Evolutionary conservation across 306 rosid species (phyloP), one percentile per base, ranked within the genome.

Genomic region (Cucumis hystrix): DNA sequence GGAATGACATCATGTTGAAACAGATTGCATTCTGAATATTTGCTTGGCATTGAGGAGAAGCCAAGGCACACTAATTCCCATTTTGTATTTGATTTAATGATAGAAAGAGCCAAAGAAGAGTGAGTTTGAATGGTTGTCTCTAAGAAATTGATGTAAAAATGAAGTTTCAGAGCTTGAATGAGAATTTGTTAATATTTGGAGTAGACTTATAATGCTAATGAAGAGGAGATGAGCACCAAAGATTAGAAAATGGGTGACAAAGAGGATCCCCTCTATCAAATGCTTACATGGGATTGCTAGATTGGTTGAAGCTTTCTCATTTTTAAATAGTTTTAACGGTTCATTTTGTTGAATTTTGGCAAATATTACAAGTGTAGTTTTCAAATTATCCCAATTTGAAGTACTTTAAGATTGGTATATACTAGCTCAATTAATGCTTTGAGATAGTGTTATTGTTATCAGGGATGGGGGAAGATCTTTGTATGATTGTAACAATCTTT

Each of bases 61-160:
- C 28, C 20, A 17, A 56, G 78, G 78, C 78, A 75, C 51, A n/a
- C 78, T 40, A 37, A 58, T 6, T 52, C 78, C 78, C 78, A 75
- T 52, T 67, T 10, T 40, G n/a, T 18, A 56, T 13, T 39, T 23
- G 8, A 58, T 8, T 35, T 37, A 9, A 17, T n/a, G 49, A 58
- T 17, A 6, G 55, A 58, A 58, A 10, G 18, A 33, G 16, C 1
- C 37, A 33, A 33, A 33, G 5, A 33, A 4, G 49, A 37, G 45
- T 13, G 68, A 8, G 65, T 75, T 57, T 58, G 54, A 75, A 17
- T 55, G 49, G 25, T 25, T 52, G 1, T 12, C 14, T 20, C 74
- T 68, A 21, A 43, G 33, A 40, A 33, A 74, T n/a, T n/a, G 49
- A 23, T 23, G 25, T 23, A 23, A 23, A 23, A 23, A 18, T 0